Conservation (phyloP, 202 grass and related monocot genomes). For the Zoysia matrella region DNA sequence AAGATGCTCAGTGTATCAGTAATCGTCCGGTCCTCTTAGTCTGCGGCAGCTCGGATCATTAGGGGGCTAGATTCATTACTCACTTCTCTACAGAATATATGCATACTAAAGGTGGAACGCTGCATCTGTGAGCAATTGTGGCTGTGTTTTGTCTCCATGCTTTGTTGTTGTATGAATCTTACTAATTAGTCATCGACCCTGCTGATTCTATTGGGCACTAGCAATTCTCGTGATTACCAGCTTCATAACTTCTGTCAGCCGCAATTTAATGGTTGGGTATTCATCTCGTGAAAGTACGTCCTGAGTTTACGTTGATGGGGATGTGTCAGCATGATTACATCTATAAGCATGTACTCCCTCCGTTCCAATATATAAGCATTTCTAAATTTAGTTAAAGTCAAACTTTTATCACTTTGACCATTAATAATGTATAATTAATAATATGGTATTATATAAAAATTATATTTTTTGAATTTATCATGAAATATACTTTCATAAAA, state of each 20-base stretch:
- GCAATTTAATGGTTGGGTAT: neutral
- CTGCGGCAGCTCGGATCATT: neutral
- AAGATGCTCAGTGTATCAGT: neutral
- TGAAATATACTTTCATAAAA: too few relatives aligned
- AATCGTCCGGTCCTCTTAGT: neutral
- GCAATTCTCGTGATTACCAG: conserved; percentile 12
- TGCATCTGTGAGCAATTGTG: neutral
- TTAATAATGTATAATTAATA: too few relatives aligned
- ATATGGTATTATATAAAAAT: too few relatives aligned
- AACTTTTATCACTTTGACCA: too few relatives aligned
- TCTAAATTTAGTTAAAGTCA: too few relatives aligned
- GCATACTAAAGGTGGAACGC: neutral
- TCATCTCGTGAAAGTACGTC: neutral
- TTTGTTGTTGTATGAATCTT: conserved; percentile 19
- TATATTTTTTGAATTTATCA: too few relatives aligned
- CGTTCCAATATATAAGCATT: too few relatives aligned
- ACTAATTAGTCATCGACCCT: neutral
- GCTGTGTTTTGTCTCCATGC: conserved; percentile 2
- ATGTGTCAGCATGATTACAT: neutral
- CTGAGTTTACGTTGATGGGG: neutral
- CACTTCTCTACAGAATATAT: neutral
- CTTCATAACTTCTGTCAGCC: neutral
- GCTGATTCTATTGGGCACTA: neutral
- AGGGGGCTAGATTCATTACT: conserved; percentile 34
- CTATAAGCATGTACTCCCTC: neutral